Evolutionary conservation across 2,329 filamentous ascomycete species (phyloP).

Genomic region (Dendrostoma leiphaemia): DNA sequence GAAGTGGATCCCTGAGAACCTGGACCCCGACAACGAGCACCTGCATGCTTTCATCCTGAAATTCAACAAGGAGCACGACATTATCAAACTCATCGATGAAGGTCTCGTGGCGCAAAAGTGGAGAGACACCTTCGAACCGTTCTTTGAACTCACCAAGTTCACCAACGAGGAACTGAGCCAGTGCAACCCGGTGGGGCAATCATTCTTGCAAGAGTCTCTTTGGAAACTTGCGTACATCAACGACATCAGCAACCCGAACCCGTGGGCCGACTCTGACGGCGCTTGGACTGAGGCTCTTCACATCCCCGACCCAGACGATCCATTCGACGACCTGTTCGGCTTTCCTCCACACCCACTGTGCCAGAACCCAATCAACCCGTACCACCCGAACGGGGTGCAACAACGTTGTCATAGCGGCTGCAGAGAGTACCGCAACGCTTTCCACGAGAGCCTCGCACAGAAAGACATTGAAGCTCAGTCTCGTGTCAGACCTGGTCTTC

Average conservation of each 20-base stretch:
- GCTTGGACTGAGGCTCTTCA: not conserved
- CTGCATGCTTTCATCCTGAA: not conserved
- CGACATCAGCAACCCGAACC: not conserved
- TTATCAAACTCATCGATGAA: not conserved
- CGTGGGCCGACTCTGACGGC: not conserved
- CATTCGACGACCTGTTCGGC: not conserved
- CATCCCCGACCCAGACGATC: not conserved
- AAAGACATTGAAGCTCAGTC: not conserved
- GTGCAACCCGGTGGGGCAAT: not conserved
- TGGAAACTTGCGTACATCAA: not conserved
- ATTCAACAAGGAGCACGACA: not conserved
- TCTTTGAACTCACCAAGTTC: not conserved
- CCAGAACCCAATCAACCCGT: no score
- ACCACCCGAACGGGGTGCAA: not conserved
- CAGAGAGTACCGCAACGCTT: not conserved
- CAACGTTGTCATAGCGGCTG: not conserved
- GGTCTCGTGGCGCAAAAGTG: not conserved
- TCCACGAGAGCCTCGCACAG: not conserved
- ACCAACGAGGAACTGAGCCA: not conserved
- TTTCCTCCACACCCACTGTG: no score
- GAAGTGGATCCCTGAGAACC: not conserved
- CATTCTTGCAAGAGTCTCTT: not conserved
- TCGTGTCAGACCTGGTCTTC: not conserved
- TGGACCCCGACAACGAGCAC: not conserved
- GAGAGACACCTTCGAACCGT: not conserved